Percentiles rank a stretch among this genome's conserved stretches.
Conservation (phyloP, 306 rosid species). For the Castanea mollissima region DNA sequence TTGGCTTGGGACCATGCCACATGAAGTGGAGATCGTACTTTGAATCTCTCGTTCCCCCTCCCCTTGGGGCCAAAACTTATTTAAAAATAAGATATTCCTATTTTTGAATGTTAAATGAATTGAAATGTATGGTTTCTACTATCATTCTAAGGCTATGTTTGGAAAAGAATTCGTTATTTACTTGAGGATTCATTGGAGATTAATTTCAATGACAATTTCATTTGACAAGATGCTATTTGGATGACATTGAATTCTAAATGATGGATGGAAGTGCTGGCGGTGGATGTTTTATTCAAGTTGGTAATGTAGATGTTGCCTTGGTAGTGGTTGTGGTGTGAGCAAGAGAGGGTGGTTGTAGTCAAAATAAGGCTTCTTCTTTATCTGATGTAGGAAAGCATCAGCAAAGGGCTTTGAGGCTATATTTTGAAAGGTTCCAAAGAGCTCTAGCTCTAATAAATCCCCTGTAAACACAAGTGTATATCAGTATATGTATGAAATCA, state of each 20-base stretch:
- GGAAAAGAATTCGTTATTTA: neutral
- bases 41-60: too few relatives aligned
- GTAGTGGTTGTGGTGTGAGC: neutral
- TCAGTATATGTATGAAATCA: too few relatives aligned
- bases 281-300: neutral
- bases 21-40: too few relatives aligned
- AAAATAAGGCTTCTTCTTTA: neutral
- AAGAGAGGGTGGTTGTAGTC: neutral
- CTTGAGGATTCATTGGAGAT: neutral
- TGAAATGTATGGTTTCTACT: neutral
- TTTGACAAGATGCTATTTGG: neutral
- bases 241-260: neutral
- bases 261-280: conserved; percentile 5
- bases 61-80: too few relatives aligned
- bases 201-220: neutral
- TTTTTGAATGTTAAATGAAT: neutral
- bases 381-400: neutral
- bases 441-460: too few relatives aligned
- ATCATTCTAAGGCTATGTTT: neutral
- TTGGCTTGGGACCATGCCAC: too few relatives aligned
- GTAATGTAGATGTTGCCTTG: neutral
- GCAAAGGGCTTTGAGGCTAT: too few relatives aligned
- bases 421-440: too few relatives aligned
- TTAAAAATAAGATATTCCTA: neutral
- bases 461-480: too few relatives aligned